Percentiles rank a stretch among this genome's conserved stretches.
These are phyloP conservation scores for Syzygium malaccense DNA, from an alignment of 441 rosid species.

Conservation along the genomic window DNA sequence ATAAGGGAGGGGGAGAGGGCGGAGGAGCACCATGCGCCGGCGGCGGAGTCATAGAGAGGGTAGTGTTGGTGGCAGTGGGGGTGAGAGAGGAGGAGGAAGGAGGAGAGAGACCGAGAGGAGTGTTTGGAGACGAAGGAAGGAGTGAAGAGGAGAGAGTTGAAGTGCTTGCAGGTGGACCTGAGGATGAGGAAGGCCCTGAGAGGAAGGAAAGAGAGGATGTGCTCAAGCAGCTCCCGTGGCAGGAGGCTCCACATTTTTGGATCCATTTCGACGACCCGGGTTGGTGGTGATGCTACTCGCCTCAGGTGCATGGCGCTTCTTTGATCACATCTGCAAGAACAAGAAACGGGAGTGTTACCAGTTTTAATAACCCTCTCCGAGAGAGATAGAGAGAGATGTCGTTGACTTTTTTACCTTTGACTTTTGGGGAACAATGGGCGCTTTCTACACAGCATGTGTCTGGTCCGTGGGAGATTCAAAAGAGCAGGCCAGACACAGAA, in stretches of 20 bases:
- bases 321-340: background rate
- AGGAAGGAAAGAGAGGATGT: constrained; percentile 49
- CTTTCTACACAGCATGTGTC: background rate
- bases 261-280: constrained; percentile 34
- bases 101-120: constrained; percentile 43
- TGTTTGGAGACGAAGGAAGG: constrained; percentile 51
- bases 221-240: constrained; percentile 64
- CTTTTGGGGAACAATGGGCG: background rate
- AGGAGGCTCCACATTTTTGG: constrained; percentile 66
- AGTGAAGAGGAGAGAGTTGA: constrained; percentile 46
- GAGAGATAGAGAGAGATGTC: background rate
- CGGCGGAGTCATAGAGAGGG: constrained; percentile 49
- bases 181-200: constrained; percentile 41
- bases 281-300: background rate
- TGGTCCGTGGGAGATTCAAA: background rate
- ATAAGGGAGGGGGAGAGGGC: constrained; percentile 30
- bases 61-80: constrained; percentile 50
- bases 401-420: background rate
- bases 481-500: background rate
- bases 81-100: constrained; percentile 72
- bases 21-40: constrained; percentile 45
- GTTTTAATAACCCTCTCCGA: background rate
- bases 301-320: background rate
- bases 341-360: background rate
- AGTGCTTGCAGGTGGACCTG: constrained; percentile 56